phyloP scores from a whole-genome alignment of 140 eudicot species.

The Cichorium intybus region DNA sequence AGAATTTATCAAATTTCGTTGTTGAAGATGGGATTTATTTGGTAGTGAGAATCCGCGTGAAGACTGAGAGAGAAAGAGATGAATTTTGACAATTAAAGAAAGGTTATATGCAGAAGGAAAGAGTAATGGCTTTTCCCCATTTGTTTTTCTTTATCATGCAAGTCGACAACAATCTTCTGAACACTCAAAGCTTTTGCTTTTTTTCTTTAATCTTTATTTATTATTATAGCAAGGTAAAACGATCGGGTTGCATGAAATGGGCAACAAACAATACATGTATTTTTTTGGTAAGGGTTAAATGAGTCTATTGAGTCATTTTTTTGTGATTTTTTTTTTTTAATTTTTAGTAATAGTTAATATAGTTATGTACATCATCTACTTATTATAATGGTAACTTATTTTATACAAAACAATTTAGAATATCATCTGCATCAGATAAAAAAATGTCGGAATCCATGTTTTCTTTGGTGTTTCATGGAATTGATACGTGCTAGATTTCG shows the following conservation, averaged over 20 bases:
- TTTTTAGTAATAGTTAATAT: not conserved
- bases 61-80: conserved; percentile 16
- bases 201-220: not conserved
- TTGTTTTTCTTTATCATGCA: conserved; percentile 14
- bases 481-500: no score
- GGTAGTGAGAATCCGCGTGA: conserved; percentile 43
- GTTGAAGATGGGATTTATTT: conserved; percentile 17
- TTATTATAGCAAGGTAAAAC: not conserved
- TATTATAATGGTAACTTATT: no score
- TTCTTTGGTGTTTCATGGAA: no score
- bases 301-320: not conserved
- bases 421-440: no score
- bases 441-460: no score
- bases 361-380: no score
- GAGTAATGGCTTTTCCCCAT: conserved; percentile 16
- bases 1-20: not conserved
- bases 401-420: no score
- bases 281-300: not conserved
- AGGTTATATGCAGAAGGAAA: conserved; percentile 12
- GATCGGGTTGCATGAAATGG: not conserved
- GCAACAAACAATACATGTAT: not conserved
- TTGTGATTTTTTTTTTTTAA: no score
- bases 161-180: conserved; percentile 10
- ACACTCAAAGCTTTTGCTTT: not conserved
- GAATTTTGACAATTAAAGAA: conserved; percentile 6